phyloP scores from a whole-genome alignment of 2,329 filamentous ascomycete species.

The Fusarium lateritium region DNA sequence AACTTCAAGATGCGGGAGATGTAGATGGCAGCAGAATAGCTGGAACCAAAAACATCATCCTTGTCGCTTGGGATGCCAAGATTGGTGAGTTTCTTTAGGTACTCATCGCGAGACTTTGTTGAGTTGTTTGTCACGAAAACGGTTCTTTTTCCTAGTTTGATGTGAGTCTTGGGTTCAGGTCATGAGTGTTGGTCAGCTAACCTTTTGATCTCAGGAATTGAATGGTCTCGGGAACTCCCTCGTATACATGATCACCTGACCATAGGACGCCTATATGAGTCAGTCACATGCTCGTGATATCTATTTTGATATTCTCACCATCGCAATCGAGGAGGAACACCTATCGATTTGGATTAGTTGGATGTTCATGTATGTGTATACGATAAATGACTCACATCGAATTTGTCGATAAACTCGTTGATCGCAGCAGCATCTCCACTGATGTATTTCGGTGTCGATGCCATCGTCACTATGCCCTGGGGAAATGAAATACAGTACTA shows the following conservation, averaged over 20 bases:
- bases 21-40: constrained; percentile 96
- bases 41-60: constrained; percentile 95
- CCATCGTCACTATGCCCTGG: constrained; percentile 39
- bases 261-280: constrained; percentile 83
- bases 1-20: constrained; percentile 92
- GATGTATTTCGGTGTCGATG: constrained; percentile 71
- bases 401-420: constrained; percentile 87
- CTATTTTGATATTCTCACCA: constrained; percentile 69
- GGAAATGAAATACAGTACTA: background rate
- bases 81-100: constrained; percentile 88
- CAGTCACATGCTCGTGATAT: background rate
- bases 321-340: constrained; percentile 97
- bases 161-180: constrained; percentile 20
- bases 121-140: constrained; percentile 99
- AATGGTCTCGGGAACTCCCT: constrained; percentile 87
- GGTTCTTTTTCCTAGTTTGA: constrained; percentile 81
- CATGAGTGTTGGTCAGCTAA: constrained; percentile 53
- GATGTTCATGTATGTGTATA: background rate
- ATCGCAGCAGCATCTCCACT: constrained; percentile 85
- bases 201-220: constrained; percentile 86
- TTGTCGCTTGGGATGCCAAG: constrained; percentile 84
- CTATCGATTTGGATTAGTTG: constrained; percentile 61
- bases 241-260: constrained; percentile 93
- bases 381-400: constrained; percentile 79
- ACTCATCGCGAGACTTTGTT: constrained; percentile 93